These are phyloP conservation scores for Capsella rubella DNA, from an alignment of 441 rosid species.

Conservation along the genomic window DNA sequence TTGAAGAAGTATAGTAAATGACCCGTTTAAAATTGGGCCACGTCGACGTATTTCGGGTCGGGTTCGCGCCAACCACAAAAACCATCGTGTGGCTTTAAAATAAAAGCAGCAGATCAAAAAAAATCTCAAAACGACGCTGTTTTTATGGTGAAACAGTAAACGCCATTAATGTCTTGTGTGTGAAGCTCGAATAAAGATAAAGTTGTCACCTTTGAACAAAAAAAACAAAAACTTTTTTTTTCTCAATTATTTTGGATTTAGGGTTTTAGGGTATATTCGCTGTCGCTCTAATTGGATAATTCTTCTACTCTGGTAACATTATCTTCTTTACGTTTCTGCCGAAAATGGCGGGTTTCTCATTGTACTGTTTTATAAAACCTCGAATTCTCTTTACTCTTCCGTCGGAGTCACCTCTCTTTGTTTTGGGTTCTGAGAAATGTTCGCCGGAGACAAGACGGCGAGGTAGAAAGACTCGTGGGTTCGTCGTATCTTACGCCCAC, in stretches of 20 bases:
- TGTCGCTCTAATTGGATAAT: slow-evolving; percentile 37
- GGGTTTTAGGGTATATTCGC: slow-evolving; percentile 62
- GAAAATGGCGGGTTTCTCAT: slow-evolving; percentile 53
- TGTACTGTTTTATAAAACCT: slow-evolving; percentile 40
- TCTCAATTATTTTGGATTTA: slow-evolving; percentile 4
- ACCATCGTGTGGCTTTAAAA: slow-evolving; percentile 31
- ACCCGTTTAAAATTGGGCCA: slow-evolving; percentile 51
- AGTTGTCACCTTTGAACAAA: neutral
- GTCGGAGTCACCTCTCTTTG: slow-evolving; percentile 34
- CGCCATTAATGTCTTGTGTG: slow-evolving; percentile 28
- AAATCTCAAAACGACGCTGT: slow-evolving; percentile 19
- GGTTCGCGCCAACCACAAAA: slow-evolving; percentile 55
- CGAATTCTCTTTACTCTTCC: slow-evolving; percentile 37
- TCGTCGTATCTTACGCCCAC: slow-evolving; percentile 62
- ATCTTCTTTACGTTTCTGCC: slow-evolving; percentile 25
- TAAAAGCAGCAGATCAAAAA: neutral
- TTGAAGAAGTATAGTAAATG: slow-evolving; percentile 17
- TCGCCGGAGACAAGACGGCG: slow-evolving; percentile 26
- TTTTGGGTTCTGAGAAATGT: slow-evolving; percentile 28
- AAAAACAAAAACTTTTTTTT: neutral
- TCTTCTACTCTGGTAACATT: slow-evolving; percentile 25
- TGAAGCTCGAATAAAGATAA: slow-evolving; percentile 8
- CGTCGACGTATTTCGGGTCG: slow-evolving; percentile 42
- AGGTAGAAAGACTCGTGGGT: slow-evolving; percentile 38
- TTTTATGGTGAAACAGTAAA: neutral